phyloP scores from a whole-genome alignment of 73 alveolate species.

The Paramecium biaurelia region DNA sequence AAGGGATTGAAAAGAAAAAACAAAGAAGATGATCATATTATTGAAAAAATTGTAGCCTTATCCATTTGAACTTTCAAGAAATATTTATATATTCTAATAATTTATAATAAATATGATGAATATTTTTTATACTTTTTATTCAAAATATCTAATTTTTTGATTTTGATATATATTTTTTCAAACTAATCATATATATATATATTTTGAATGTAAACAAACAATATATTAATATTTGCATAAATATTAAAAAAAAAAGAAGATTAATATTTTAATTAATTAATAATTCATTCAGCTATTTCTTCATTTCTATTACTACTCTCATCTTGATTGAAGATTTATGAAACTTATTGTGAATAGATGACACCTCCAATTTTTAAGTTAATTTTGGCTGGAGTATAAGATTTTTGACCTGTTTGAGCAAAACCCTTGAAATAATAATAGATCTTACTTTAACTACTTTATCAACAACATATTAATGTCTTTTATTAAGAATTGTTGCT shows the following conservation, averaged over 20 bases:
- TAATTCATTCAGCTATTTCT: background rate
- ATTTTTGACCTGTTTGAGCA: background rate
- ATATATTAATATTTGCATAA: too few relatives aligned
- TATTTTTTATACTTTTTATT: too few relatives aligned
- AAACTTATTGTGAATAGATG: background rate
- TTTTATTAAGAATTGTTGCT: constrained; percentile 31
- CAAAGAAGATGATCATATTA: background rate
- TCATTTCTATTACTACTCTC: background rate
- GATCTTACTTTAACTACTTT: constrained; percentile 41
- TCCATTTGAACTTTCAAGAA: background rate
- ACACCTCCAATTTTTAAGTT: constrained; percentile 26
- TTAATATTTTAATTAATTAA: background rate
- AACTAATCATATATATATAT: too few relatives aligned
- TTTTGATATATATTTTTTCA: constrained; percentile 41
- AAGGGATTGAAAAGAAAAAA: background rate
- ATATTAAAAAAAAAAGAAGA: too few relatives aligned
- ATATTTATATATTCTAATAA: background rate
- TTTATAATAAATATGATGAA: too few relatives aligned
- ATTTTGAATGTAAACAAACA: too few relatives aligned
- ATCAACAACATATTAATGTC: constrained; percentile 41
- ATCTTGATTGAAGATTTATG: background rate
- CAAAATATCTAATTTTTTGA: background rate
- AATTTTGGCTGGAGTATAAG: background rate
- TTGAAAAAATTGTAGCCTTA: background rate
- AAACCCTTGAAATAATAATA: background rate